Percentiles rank a stretch among this genome's conserved stretches.
phyloP scores from a whole-genome alignment of 202 grass and related monocot genomes.

The Dendrocalamus latiflorus region DNA sequence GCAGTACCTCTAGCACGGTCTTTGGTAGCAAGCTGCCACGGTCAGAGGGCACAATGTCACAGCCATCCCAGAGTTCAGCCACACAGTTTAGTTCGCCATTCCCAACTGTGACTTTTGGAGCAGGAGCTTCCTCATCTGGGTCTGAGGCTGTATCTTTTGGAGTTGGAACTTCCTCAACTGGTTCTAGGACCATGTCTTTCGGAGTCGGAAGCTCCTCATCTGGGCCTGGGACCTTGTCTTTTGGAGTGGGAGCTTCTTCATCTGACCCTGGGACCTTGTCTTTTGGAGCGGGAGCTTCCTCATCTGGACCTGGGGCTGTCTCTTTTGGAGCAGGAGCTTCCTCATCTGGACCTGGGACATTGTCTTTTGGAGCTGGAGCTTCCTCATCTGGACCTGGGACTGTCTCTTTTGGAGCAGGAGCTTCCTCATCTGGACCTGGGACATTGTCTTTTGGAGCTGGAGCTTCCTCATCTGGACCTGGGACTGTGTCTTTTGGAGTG shows the following conservation, averaged over 20 bases:
- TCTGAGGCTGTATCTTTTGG: not conserved
- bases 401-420: too few species aligned
- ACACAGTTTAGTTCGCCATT: slow-evolving; percentile 49
- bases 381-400: slow-evolving; percentile 32
- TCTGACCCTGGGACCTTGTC: slow-evolving; percentile 5
- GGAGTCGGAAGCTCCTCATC: not conserved
- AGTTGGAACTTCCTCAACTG: not conserved
- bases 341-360: slow-evolving; percentile 22
- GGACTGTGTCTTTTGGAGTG: slow-evolving; percentile 20
- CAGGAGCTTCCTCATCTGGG: slow-evolving; percentile 13
- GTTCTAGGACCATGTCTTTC: slow-evolving; percentile 4
- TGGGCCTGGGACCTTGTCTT: not conserved
- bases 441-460: slow-evolving; percentile 28
- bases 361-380: slow-evolving; percentile 27
- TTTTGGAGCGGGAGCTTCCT: slow-evolving; percentile 13
- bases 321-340: slow-evolving; percentile 31
- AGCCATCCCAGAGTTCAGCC: slow-evolving; percentile 38
- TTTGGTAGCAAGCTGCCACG: slow-evolving; percentile 41
- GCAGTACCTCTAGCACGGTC: slow-evolving; percentile 19
- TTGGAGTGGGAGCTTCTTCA: not conserved
- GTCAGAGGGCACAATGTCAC: slow-evolving; percentile 32
- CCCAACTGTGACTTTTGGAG: slow-evolving; percentile 17
- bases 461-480: slow-evolving; percentile 27
- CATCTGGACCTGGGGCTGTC: slow-evolving; percentile 23
- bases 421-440: slow-evolving; percentile 36